Evolutionary conservation across 2,329 filamentous ascomycete species (phyloP).

Genomic region (Sclerotiophoma versabilis): DNA sequence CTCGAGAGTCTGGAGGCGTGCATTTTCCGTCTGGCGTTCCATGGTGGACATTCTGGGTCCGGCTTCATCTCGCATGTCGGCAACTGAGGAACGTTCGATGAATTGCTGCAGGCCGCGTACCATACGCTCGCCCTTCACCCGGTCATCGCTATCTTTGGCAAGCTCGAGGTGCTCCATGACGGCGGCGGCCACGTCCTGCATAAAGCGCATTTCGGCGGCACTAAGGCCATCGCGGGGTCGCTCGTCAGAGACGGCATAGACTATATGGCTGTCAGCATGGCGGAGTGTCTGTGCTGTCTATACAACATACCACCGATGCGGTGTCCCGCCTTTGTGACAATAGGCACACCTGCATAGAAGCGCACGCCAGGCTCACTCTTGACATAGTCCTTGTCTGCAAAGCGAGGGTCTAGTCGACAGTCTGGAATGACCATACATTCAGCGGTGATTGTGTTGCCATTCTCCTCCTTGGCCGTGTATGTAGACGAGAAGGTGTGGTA

Average conservation of each 20-base stretch:
- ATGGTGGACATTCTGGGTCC: conserved; percentile 32
- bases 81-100: conserved; percentile 40
- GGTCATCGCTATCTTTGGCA: conserved; percentile 36
- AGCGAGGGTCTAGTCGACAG: conserved; percentile 33
- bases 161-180: conserved; percentile 45
- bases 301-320: conserved; percentile 32
- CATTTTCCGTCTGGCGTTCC: conserved; percentile 46
- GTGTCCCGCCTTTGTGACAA: conserved; percentile 37
- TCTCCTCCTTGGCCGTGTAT: conserved; percentile 27
- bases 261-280: conserved; percentile 8
- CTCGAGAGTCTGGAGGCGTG: conserved; percentile 36
- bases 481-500: conserved; percentile 38
- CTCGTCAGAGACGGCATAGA: conserved; percentile 43
- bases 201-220: conserved; percentile 37
- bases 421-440: conserved; percentile 38
- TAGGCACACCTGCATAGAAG: conserved; percentile 45
- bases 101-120: conserved; percentile 45
- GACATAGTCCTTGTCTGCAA: conserved; percentile 36
- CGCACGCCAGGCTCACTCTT: conserved; percentile 36
- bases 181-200: conserved; percentile 41
- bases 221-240: conserved; percentile 32
- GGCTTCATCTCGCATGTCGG: conserved; percentile 27
- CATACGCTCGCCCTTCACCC: conserved; percentile 40
- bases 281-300: background rate
- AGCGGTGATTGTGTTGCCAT: conserved; percentile 27